Conservation (phyloP, 1,139 yeast genomes). For the Candida dubliniensis region DNA sequence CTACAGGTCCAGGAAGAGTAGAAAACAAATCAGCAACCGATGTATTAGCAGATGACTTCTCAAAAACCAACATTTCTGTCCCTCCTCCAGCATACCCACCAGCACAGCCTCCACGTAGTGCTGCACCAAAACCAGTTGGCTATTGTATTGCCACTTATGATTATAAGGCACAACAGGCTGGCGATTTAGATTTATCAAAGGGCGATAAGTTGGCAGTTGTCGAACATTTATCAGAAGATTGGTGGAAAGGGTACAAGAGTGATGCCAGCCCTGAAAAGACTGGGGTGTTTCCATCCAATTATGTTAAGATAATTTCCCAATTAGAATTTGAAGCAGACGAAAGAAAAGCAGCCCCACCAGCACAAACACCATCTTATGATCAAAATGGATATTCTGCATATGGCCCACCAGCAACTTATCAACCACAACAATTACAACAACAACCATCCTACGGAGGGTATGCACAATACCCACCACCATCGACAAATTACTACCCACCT, state of each 20-base stretch:
- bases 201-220: conserved; percentile 71
- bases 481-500: conserved; percentile 41
- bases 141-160: conserved; percentile 69
- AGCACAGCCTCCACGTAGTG: conserved; percentile 22
- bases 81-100: conserved; percentile 17
- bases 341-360: conserved; percentile 10
- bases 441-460: conserved; percentile 44
- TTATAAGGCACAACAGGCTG: conserved; percentile 63
- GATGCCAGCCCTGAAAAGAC: conserved; percentile 48
- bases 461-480: conserved; percentile 53
- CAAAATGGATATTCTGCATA: conserved; percentile 9
- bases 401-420: conserved; percentile 10
- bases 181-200: conserved; percentile 61
- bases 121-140: conserved; percentile 30
- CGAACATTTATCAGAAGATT: conserved; percentile 78
- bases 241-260: conserved; percentile 79
- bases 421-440: conserved; percentile 15
- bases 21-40: conserved; percentile 13
- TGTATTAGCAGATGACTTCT: conserved; percentile 21
- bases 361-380: conserved; percentile 10
- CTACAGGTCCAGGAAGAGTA: conserved; percentile 8
- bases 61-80: conserved; percentile 23
- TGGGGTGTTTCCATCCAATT: conserved; percentile 91
- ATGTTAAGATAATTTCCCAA: conserved; percentile 55
- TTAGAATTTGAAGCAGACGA: conserved; percentile 28